A percentile compares a stretch with the other conserved stretches of the same genome.
These are phyloP conservation scores for Penicillium sp. DNA, from an alignment of 2,329 filamentous ascomycete species.

Conservation along the genomic window DNA sequence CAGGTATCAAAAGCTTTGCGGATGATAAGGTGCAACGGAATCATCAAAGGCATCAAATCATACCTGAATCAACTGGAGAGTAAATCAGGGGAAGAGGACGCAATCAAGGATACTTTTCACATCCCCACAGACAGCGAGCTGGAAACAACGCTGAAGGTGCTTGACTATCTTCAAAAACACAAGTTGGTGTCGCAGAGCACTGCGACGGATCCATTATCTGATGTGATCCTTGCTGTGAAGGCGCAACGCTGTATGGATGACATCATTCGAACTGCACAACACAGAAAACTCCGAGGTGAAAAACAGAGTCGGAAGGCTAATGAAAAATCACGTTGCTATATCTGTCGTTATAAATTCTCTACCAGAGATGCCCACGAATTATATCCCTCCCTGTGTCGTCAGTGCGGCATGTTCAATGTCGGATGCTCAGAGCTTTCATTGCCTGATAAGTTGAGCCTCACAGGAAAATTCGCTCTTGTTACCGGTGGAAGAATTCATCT, in stretches of 20 bases:
- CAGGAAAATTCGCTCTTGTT: slow-evolving; percentile 32
- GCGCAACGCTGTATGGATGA: slow-evolving; percentile 10
- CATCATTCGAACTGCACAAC: slow-evolving; percentile 2
- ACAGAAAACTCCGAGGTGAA: neutral
- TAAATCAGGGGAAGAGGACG: neutral
- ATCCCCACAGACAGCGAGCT: slow-evolving; percentile 15
- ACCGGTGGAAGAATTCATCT: slow-evolving; percentile 40
- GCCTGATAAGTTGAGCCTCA: slow-evolving; percentile 29
- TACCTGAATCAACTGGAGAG: slow-evolving; percentile 19
- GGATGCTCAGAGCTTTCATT: slow-evolving; percentile 29
- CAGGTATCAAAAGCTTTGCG: slow-evolving; percentile 10
- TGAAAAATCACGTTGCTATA: slow-evolving; percentile 31
- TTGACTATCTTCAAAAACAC: slow-evolving; percentile 21
- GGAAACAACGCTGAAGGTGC: slow-evolving; percentile 18
- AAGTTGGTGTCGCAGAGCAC: slow-evolving; percentile 3
- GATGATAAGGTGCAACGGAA: slow-evolving; percentile 15
- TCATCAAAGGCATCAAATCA: slow-evolving; percentile 18
- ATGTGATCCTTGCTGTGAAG: slow-evolving; percentile 9
- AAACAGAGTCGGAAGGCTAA: neutral
- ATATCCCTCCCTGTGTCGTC: slow-evolving; percentile 33
- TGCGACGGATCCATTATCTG: slow-evolving; percentile 6
- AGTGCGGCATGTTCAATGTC: slow-evolving; percentile 40
- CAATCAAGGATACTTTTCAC: neutral
- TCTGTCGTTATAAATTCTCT: slow-evolving; percentile 30
- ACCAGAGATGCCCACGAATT: slow-evolving; percentile 19